Base-by-base conservation (phyloP, 345 rosid species). In the Microthlaspi erraticum region DNA sequence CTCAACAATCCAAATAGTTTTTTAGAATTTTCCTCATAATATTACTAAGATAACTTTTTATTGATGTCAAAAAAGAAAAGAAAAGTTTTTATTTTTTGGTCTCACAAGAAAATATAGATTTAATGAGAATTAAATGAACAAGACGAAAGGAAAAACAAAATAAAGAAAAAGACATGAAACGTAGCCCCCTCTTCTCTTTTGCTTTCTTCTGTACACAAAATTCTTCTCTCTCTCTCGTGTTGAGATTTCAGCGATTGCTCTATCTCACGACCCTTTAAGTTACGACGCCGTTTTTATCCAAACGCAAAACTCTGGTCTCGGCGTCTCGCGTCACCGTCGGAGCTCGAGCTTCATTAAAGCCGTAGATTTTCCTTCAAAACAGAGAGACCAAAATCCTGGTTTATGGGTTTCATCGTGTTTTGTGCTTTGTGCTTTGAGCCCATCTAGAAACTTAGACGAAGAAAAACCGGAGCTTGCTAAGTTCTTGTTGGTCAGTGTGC, bases 231-330 rank as follows among this genome's bases (percentile, higher is more conserved):
- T 46, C 38, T 51, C 58, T 58, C 53, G 16, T 54, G 42, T 55
- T 41, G 23, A 33, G 60, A 16, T 33, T 55, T 54, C 60, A 14
- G 20, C 41, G 60, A 17, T 32, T 55, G 26, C 42, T 10, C 42
- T 34, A 33, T 49, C 59, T 58, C 57, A 16, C 26, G 38, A 4
- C 50, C 5, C 57, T 64, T 37, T 29, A 26, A 51, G 31, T 4
- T 32, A 74, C 75, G 74, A 62, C 75, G 55, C 12, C 71, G 75
- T 76, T 68, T 64, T 23, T 39, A 52, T 50, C 72, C 51, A 65
- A 20, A 31, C 73, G 43, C 58, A 41, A 71, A 14, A 62, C 50
- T 63, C 69, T 52, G 52, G 34, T 58, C 16, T 65, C 41, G 9
- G 48, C 41, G 48, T 11, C 42, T n/a, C n/a, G n/a, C n/a, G n/a